These are phyloP conservation scores for Neonectria punicea DNA, from an alignment of 2,329 filamentous ascomycete genomes.

Conservation along the genomic window DNA sequence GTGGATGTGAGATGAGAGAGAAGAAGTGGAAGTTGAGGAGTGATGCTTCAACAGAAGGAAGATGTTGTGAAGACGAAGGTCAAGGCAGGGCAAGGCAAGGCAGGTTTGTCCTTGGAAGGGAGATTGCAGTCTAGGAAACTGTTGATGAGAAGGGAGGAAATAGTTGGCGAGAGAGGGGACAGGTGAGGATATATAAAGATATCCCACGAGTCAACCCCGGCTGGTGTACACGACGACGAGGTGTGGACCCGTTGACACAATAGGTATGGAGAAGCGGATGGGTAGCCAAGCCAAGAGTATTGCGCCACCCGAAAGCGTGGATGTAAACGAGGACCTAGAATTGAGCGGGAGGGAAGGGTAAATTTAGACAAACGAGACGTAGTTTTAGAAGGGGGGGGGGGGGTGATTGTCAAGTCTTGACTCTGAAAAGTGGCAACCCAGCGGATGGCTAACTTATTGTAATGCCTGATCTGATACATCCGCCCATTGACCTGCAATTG, in stretches of 20 bases:
- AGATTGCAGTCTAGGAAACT: background rate
- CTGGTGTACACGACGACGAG: slow-evolving; percentile 28
- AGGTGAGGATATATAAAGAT: slow-evolving; percentile 28
- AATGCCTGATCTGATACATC: slow-evolving; percentile 3
- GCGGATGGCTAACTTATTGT: background rate
- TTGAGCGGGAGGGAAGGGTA: slow-evolving; percentile 10
- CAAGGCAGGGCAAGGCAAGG: background rate
- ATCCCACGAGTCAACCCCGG: slow-evolving; percentile 22
- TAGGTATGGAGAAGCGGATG: slow-evolving; percentile 27
- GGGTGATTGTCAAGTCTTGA: background rate
- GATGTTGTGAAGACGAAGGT: background rate
- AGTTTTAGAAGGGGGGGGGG: background rate
- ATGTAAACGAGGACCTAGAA: slow-evolving; percentile 2
- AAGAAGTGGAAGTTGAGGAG: background rate
- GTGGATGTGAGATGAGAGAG: background rate
- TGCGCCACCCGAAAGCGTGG: slow-evolving; percentile 31
- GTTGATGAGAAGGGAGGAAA: slow-evolving; percentile 1
- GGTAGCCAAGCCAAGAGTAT: slow-evolving; percentile 34
- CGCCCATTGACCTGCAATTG: background rate
- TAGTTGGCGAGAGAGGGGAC: slow-evolving; percentile 6
- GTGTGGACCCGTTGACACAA: slow-evolving; percentile 29
- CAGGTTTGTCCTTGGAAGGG: background rate
- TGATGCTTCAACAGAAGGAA: background rate
- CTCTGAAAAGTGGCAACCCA: background rate
- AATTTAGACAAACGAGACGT: background rate